Evolutionary conservation across 2,329 filamentous ascomycete species (phyloP), one percentile per base, ranked within the genome.

Genomic region (Neonectria coccinea): DNA sequence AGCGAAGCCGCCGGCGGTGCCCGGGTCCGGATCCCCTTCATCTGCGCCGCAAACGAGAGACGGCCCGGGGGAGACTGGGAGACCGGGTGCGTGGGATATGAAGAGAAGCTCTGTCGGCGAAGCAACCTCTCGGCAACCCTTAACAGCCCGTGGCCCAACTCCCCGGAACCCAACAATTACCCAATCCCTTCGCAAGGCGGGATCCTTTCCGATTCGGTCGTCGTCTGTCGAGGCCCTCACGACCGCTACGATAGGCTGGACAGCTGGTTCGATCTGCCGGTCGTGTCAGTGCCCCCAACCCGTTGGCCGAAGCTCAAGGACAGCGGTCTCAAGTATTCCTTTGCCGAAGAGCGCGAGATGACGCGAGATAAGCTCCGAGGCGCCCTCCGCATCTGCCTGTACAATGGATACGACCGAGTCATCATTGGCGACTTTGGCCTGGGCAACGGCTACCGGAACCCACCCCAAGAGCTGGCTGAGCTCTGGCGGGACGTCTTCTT

Each of bases 31-130:
- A 85, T 92, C 59, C 88, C 90, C 0, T 89, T 92, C 63, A 87
- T 93, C 66, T 92, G 91, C 69, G 86, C 89, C 59, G 92, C 92
- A 52, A 92, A 94, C 78, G 91, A 94, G 76, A 91, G 90, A 74
- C 84, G 90, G 41, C 85, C 91, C 0, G 92, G 92, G 10, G 92
- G 92, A n/a, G 91, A 94, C 75, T 94, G 92, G 92, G 91, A 93
- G 71, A 91, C 85, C 7, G 84, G 84, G 65, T 83, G 80, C 12
- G 76, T 79, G 3, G 80, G 81, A 36, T 82, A 82, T 65, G 81
- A 83, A 79, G 92, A 94, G 78, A 90, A 90, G 69, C 85, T 94
- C 41, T 92, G 91, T 73, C 85, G 91, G 65, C 84, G 92, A 70
- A 92, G 90, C 79, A 93, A 91, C 67, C 85, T 94, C 36, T 90